A percentile compares a stretch with the other conserved stretches of the same genome.
Evolutionary conservation across 2,329 filamentous ascomycete species (phyloP).

Genomic region (Hypomyces perniciosus): DNA sequence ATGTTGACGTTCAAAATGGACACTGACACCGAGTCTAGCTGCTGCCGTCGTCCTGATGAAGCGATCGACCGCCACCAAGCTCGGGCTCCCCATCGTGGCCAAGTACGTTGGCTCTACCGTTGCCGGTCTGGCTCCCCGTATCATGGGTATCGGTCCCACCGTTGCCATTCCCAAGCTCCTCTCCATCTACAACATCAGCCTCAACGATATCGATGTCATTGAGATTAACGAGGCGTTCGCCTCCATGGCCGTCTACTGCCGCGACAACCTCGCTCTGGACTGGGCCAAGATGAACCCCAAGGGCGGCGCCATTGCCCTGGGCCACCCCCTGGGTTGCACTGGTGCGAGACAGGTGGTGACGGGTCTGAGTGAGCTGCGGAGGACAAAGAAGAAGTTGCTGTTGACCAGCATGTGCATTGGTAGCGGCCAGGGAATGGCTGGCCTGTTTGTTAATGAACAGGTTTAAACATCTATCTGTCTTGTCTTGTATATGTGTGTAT

Average conservation of each 20-base stretch:
- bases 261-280: constrained; percentile 64
- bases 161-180: constrained; percentile 78
- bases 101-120: constrained; percentile 93
- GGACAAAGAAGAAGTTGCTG: constrained; percentile 83
- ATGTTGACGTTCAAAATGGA: too few species aligned
- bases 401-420: constrained; percentile 87
- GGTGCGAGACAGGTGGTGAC: constrained; percentile 82
- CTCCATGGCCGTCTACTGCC: constrained; percentile 94
- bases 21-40: constrained; percentile 37
- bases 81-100: constrained; percentile 85
- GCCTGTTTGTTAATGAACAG: constrained; percentile 42
- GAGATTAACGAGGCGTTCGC: constrained; percentile 98
- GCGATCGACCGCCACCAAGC: constrained; percentile 77
- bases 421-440: constrained; percentile 64
- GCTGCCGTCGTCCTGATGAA: constrained; percentile 91
- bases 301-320: constrained; percentile 76
- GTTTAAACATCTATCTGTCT: constrained; percentile 5
- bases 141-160: constrained; percentile 91
- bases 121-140: constrained; percentile 80
- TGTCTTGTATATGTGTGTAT: background rate
- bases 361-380: constrained; percentile 75
- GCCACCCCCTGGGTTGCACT: constrained; percentile 75
- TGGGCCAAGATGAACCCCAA: constrained; percentile 73
- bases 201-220: constrained; percentile 80
- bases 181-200: constrained; percentile 65